These are phyloP conservation scores for Cryptococcus sp. DNA, from an alignment of 1,284 basidiomycete species.

Conservation along the genomic window DNA sequence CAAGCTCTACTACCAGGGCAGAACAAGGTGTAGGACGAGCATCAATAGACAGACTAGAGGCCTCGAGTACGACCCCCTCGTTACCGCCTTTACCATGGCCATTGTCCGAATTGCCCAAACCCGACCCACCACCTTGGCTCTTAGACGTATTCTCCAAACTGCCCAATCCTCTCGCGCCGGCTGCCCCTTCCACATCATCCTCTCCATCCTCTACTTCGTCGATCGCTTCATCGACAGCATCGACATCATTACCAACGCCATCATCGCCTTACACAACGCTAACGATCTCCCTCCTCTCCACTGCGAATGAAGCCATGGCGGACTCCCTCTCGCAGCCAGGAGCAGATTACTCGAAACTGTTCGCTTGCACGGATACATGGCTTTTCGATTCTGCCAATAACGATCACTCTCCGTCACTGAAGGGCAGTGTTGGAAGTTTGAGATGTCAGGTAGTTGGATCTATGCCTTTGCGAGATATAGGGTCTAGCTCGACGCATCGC, in stretches of 20 bases:
- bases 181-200: background rate
- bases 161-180: background rate
- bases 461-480: too few relatives aligned
- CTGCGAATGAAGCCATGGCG: constrained; percentile 29
- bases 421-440: constrained; percentile 19
- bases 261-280: constrained; percentile 6
- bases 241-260: constrained; percentile 2
- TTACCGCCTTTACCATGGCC: constrained; percentile 19
- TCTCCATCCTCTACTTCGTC: background rate
- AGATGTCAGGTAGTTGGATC: background rate
- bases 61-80: background rate
- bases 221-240: constrained; percentile 1
- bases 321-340: constrained; percentile 34
- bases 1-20: background rate
- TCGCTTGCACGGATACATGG: constrained; percentile 25
- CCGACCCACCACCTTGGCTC: background rate
- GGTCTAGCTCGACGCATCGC: too few relatives aligned
- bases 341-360: constrained; percentile 33
- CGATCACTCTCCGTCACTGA: constrained; percentile 11
- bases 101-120: constrained; percentile 17
- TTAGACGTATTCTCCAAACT: background rate
- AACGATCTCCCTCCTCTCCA: constrained; percentile 40
- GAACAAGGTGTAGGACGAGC: background rate
- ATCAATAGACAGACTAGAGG: too few relatives aligned
- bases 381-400: background rate